Conservation (phyloP, 2,329 filamentous ascomycete genomes). For the Fusarium xyrophilum region DNA sequence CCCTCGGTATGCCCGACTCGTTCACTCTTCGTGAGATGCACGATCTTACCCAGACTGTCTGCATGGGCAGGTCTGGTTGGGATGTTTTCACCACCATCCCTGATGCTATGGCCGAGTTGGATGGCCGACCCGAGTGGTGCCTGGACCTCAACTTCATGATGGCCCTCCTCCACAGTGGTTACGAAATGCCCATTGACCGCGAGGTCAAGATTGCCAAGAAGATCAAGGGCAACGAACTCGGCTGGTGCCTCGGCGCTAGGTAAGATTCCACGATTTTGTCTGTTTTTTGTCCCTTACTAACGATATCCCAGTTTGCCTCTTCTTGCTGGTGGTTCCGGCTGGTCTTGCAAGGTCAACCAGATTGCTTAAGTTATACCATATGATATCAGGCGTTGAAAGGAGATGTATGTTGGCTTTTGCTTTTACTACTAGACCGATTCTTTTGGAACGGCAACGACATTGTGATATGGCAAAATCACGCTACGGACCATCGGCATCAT, state of each 20-base stretch:
- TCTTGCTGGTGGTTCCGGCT: conserved; percentile 80
- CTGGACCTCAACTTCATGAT: conserved; percentile 97
- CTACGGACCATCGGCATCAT: conserved; percentile 25
- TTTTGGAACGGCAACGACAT: conserved; percentile 34
- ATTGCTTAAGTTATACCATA: conserved; percentile 58
- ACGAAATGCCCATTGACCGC: conserved; percentile 95
- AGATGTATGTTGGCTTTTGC: conserved; percentile 32
- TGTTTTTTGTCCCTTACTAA: conserved; percentile 22
- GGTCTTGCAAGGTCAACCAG: conserved; percentile 86
- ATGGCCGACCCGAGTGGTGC: conserved; percentile 86
- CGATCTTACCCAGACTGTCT: conserved; percentile 84
- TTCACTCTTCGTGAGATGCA: conserved; percentile 92
- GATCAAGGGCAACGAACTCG: conserved; percentile 94
- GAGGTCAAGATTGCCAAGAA: conserved; percentile 99
- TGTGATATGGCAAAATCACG: conserved; percentile 35
- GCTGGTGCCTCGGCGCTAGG: conserved; percentile 98
- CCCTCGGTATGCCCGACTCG: conserved; percentile 96
- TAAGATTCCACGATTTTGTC: conserved; percentile 53
- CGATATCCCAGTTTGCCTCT: conserved; percentile 73
- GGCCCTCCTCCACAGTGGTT: conserved; percentile 89
- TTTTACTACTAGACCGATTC: conserved; percentile 31
- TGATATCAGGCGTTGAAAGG: conserved; percentile 37
- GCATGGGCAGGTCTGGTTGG: conserved; percentile 79
- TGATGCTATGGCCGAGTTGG: conserved; percentile 79
- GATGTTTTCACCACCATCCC: conserved; percentile 78